These are phyloP conservation scores for Sphaerulina populicola DNA, from an alignment of 2,329 filamentous ascomycete genomes.

Conservation along the genomic window DNA sequence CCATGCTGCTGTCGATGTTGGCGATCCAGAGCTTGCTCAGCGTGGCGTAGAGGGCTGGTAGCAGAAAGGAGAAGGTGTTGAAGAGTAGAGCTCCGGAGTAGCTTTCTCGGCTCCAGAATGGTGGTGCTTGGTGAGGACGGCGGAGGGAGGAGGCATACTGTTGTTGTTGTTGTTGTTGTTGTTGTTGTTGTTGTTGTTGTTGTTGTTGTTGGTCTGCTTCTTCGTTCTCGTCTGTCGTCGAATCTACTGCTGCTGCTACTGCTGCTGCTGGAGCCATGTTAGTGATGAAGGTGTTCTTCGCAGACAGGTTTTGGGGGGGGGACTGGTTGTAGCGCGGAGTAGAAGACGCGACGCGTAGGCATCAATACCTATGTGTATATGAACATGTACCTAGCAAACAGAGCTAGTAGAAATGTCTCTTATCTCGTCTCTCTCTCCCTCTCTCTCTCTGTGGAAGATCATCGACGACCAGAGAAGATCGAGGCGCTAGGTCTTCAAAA, in stretches of 20 bases:
- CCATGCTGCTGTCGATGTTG: constrained; percentile 54
- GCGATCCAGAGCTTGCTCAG: constrained; percentile 65
- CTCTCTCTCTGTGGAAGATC: no score
- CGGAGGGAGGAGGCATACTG: background rate
- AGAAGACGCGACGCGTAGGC: no score
- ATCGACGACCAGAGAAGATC: no score
- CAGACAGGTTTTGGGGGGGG: background rate
- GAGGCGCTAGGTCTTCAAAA: constrained; percentile 31
- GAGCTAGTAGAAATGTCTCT: no score
- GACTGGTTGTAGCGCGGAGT: no score
- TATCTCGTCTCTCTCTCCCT: no score
- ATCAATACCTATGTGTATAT: no score
- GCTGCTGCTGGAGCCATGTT: background rate
- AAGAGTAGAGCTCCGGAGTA: constrained; percentile 54
- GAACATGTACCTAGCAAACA: no score
- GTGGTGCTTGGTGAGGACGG: background rate
- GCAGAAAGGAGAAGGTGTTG: constrained; percentile 54
- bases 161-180: background rate
- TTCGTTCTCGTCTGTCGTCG: background rate
- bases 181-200: background rate
- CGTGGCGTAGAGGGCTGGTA: constrained; percentile 60
- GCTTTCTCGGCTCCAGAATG: constrained; percentile 16
- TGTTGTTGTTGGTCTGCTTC: background rate
- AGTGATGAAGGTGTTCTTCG: background rate
- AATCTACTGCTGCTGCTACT: background rate